phyloP scores from a whole-genome alignment of 768 basidiomycete species.

The Collybiopsis confluens region DNA sequence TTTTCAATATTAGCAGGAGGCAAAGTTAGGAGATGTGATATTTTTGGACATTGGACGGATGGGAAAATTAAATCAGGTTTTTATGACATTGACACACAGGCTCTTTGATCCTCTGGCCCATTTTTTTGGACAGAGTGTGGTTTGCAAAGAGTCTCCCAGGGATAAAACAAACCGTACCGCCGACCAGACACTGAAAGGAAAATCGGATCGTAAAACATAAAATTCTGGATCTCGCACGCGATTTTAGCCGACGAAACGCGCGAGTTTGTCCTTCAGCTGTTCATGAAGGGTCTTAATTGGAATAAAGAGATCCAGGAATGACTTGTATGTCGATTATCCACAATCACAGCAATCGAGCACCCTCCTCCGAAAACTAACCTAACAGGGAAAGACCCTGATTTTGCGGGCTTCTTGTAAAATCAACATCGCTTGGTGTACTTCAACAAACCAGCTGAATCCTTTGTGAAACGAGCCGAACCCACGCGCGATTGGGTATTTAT shows the following conservation, averaged over 20 bases:
- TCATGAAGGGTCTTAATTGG: too few relatives aligned
- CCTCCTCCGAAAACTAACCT: conserved; percentile 10
- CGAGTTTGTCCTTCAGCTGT: too few relatives aligned
- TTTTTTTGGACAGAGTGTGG: too few relatives aligned
- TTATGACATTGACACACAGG: not conserved
- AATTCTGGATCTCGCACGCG: too few relatives aligned
- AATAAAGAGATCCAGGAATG: too few relatives aligned
- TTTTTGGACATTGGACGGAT: not conserved
- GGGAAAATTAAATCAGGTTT: not conserved
- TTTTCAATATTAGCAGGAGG: not conserved
- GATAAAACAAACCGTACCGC: too few relatives aligned
- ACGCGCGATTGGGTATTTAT: conserved; percentile 46
- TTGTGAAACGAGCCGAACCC: conserved; percentile 44
- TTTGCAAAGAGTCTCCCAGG: too few relatives aligned
- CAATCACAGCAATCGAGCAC: not conserved
- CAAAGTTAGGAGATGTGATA: not conserved
- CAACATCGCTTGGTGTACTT: conserved; percentile 52
- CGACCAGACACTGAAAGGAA: too few relatives aligned
- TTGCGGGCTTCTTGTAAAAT: conserved; percentile 52
- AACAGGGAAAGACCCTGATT: conserved; percentile 51
- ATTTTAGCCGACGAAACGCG: too few relatives aligned
- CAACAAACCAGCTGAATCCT: conserved; percentile 71
- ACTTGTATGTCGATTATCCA: too few relatives aligned
- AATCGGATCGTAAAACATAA: too few relatives aligned
- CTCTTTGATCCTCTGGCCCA: too few relatives aligned